phyloP scores from a whole-genome alignment of 1,284 basidiomycete species.

The Malassezia sympodialis region DNA sequence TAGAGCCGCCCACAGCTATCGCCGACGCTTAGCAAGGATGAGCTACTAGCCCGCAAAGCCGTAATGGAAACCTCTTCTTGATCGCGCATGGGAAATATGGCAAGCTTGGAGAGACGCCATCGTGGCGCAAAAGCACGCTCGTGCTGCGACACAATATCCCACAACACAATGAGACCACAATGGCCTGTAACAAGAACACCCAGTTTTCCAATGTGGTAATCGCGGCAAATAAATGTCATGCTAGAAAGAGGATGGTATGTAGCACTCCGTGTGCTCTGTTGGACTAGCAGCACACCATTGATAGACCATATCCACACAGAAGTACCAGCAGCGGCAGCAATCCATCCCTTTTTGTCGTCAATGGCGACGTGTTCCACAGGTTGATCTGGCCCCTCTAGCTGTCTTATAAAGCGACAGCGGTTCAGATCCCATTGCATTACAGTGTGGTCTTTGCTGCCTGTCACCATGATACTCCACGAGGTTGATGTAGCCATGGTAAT shows the following conservation, averaged over 20 bases:
- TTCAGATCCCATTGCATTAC: slow-evolving; percentile 87
- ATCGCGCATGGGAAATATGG: background rate
- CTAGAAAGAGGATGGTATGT: slow-evolving; percentile 54
- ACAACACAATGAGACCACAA: slow-evolving; percentile 34
- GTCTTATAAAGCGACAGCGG: slow-evolving; percentile 48
- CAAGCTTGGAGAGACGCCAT: slow-evolving; percentile 9
- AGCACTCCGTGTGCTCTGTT: slow-evolving; percentile 54
- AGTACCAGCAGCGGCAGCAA: slow-evolving; percentile 65
- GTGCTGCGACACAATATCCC: slow-evolving; percentile 32
- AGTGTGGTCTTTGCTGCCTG: slow-evolving; percentile 72
- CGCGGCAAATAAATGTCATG: slow-evolving; percentile 68
- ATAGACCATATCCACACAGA: slow-evolving; percentile 67
- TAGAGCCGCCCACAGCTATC: slow-evolving; percentile 36
- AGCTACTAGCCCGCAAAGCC: slow-evolving; percentile 17
- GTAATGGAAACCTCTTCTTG: slow-evolving; percentile 15
- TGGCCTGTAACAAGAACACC: slow-evolving; percentile 43
- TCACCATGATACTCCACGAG: slow-evolving; percentile 72
- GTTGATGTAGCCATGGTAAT: slow-evolving; percentile 64
- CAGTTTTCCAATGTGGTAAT: slow-evolving; percentile 47
- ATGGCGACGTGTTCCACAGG: slow-evolving; percentile 64
- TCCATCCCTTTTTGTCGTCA: slow-evolving; percentile 73
- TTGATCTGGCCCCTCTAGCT: slow-evolving; percentile 44
- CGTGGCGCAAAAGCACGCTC: slow-evolving; percentile 4
- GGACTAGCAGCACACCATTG: slow-evolving; percentile 64
- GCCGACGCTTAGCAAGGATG: slow-evolving; percentile 28